These are phyloP conservation scores for Uronychia setigera DNA, from an alignment of 73 alveolate species.

Conservation along the genomic window DNA sequence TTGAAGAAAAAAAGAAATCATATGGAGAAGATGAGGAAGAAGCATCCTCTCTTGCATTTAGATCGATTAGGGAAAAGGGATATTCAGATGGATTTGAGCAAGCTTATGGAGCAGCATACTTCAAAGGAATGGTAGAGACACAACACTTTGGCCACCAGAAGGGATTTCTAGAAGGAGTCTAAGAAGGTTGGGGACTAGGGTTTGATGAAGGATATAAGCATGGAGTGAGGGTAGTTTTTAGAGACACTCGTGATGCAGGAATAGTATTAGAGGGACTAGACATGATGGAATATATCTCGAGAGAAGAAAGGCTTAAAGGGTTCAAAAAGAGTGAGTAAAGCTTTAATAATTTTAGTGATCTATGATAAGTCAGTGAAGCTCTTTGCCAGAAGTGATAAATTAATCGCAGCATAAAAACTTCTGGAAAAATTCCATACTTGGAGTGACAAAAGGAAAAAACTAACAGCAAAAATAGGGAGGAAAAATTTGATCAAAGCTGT, in stretches of 20 bases:
- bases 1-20: not conserved
- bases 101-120: constrained; percentile 28
- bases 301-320: constrained; percentile 30
- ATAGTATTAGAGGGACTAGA: constrained; percentile 25
- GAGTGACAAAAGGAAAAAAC: constrained; percentile 31
- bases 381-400: constrained; percentile 27
- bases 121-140: constrained; percentile 45
- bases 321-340: constrained; percentile 21
- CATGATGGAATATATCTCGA: constrained; percentile 33
- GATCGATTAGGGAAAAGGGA: constrained; percentile 17
- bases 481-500: constrained; percentile 34
- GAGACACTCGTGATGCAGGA: constrained; percentile 33
- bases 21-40: not conserved
- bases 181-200: constrained; percentile 56
- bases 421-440: constrained; percentile 15
- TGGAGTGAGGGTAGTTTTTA: constrained; percentile 35
- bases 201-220: constrained; percentile 44
- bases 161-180: constrained; percentile 51
- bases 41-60: not conserved
- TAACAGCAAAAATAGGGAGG: constrained; percentile 40
- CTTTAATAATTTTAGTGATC: constrained; percentile 1
- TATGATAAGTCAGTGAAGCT: constrained; percentile 30
- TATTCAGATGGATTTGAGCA: constrained; percentile 22
- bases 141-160: constrained; percentile 50
- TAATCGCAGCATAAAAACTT: constrained; percentile 15